Evolutionary conservation across 129 eudicot species (phyloP), one percentile per base, ranked within the genome.

Genomic region (Helianthus tuberosus): DNA sequence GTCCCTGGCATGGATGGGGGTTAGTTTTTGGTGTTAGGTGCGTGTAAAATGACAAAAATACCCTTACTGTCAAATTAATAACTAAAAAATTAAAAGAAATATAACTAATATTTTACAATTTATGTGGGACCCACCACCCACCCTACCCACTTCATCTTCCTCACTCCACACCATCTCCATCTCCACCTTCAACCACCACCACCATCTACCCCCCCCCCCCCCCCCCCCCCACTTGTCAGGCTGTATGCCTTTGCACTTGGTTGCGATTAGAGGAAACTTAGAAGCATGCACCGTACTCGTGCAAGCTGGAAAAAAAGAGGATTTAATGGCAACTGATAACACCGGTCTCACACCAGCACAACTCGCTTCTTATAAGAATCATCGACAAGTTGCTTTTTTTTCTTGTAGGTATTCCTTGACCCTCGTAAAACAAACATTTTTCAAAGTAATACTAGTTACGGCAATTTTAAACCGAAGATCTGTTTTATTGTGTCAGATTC

Each of bases 191-290:
- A n/a, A n/a, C n/a, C n/a, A n/a, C n/a, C n/a, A n/a, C n/a, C n/a
- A n/a, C n/a, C n/a, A n/a, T n/a, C n/a, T n/a, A n/a, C n/a, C n/a
- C n/a, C n/a, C n/a, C n/a, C n/a, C n/a, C n/a, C n/a, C n/a, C n/a
- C n/a, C n/a, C n/a, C n/a, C n/a, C n/a, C n/a, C n/a, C n/a, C n/a
- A n/a, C n/a, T 27, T 27, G 32, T 16, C 83, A 91, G 97, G 99
- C 53, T 95, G 99, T 80, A 91, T 97, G 36, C 99, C 99, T 76
- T 86, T 95, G 23, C 99, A 95, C 70, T 95, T 97, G 99, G 99
- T 96, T 80, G 99, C 99, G 41, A 87, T 91, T 53, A 87, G 86
- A 76, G 99, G 97, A 66, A 89, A 95, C 72, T 41, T 95, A 83
- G 99, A 95, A 85, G 99, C 99, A 47, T 95, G 99, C 88, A 95